A percentile compares a stretch with the other conserved stretches of the same genome.
phyloP scores from a whole-genome alignment of 2,329 filamentous ascomycete genomes.

The Dactylellina drechsleri region DNA sequence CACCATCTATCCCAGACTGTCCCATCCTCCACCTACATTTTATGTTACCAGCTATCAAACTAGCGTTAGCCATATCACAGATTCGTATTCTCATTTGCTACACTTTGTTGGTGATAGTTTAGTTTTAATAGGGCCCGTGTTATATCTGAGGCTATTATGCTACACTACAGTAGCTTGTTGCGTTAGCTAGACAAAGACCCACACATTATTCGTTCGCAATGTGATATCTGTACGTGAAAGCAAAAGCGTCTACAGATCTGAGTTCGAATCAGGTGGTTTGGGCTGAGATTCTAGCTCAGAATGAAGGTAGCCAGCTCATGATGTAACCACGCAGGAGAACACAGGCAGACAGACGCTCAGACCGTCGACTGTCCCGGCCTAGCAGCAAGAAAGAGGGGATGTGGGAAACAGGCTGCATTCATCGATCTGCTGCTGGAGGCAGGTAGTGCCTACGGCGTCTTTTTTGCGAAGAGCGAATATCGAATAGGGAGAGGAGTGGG shows the following conservation, averaged over 20 bases:
- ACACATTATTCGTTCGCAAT: too few relatives aligned
- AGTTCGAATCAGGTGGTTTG: background rate
- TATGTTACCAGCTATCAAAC: constrained; percentile 2
- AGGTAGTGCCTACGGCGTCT: constrained; percentile 38
- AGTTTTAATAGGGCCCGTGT: constrained; percentile 13
- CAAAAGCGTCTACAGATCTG: too few relatives aligned
- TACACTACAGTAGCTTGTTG: constrained; percentile 7
- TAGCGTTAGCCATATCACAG: background rate
- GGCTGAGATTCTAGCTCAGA: background rate
- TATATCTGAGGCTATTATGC: constrained; percentile 39
- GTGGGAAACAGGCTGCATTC: too few relatives aligned
- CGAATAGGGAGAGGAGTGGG: too few relatives aligned
- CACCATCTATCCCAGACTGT: constrained; percentile 16
- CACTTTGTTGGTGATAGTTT: background rate
- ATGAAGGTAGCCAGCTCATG: background rate
- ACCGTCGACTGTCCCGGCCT: background rate
- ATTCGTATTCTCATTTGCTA: background rate
- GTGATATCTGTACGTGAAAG: background rate
- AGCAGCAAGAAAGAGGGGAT: too few relatives aligned
- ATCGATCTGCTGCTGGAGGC: constrained; percentile 5
- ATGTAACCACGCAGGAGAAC: constrained; percentile 4
- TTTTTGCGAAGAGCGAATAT: background rate
- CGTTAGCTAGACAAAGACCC: too few relatives aligned
- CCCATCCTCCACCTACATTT: too few relatives aligned
- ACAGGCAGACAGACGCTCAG: constrained; percentile 1